Percentiles rank a stretch among this genome's conserved stretches.
Conservation (phyloP, 1,139 yeast genomes). For the Yamadazyma sp. region DNA sequence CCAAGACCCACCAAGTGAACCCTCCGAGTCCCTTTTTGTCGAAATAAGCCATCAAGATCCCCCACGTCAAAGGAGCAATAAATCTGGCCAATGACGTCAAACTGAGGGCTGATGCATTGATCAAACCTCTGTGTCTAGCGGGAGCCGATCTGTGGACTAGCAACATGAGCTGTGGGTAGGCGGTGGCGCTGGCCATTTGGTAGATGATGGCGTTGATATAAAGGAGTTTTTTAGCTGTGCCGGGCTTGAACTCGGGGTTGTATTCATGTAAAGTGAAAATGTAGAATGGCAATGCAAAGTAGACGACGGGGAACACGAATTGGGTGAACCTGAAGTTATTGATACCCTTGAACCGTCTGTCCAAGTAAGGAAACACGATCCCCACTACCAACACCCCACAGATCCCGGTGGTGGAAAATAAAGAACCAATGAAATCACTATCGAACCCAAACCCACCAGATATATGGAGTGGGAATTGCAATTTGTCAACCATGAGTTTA, state of each 20-base stretch:
- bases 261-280: slow-evolving; percentile 42
- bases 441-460: slow-evolving; percentile 34
- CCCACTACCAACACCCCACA: slow-evolving; percentile 54
- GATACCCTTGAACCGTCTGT: slow-evolving; percentile 48
- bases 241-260: slow-evolving; percentile 23
- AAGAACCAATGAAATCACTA: slow-evolving; percentile 51
- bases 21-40: slow-evolving; percentile 45
- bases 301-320: slow-evolving; percentile 46
- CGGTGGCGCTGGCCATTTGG: slow-evolving; percentile 35
- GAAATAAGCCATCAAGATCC: slow-evolving; percentile 51
- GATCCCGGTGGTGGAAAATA: slow-evolving; percentile 57
- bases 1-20: slow-evolving; percentile 51
- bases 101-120: slow-evolving; percentile 51
- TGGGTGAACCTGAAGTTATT: slow-evolving; percentile 43
- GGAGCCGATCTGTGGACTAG: slow-evolving; percentile 51
- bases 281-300: slow-evolving; percentile 49
- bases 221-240: slow-evolving; percentile 23
- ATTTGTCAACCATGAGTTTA: slow-evolving; percentile 27
- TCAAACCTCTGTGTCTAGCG: slow-evolving; percentile 48
- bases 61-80: slow-evolving; percentile 61
- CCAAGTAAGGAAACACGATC: slow-evolving; percentile 55
- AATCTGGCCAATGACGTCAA: slow-evolving; percentile 57
- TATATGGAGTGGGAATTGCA: slow-evolving; percentile 38
- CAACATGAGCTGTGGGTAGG: slow-evolving; percentile 22
- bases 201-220: slow-evolving; percentile 26